Percentiles rank a stretch among this genome's conserved stretches.
phyloP scores from a whole-genome alignment of 2,329 filamentous ascomycete species.

The Aspergillus ustus region DNA sequence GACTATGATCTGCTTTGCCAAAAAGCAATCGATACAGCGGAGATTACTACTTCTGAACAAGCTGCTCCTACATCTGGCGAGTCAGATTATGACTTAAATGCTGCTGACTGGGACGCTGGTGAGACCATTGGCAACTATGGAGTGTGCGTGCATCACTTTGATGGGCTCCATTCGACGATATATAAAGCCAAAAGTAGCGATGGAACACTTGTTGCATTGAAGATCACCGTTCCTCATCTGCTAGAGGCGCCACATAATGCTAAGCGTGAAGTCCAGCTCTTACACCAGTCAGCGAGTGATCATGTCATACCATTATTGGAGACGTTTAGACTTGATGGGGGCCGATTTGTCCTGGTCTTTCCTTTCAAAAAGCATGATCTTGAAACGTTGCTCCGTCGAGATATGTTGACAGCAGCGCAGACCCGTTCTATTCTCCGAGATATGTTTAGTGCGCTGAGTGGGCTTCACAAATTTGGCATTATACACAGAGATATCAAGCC shows the following conservation, averaged over 20 bases:
- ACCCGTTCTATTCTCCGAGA: constrained; percentile 62
- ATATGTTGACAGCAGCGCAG: constrained; percentile 46
- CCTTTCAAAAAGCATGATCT: constrained; percentile 81
- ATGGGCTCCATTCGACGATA: constrained; percentile 81
- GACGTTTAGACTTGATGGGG: constrained; percentile 70
- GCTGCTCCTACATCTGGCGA: constrained; percentile 27
- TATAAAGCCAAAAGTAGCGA: constrained; percentile 66
- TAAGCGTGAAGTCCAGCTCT: constrained; percentile 75
- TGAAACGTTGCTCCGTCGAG: constrained; percentile 64
- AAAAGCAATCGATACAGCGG: constrained; percentile 41
- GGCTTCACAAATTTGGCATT: constrained; percentile 75
- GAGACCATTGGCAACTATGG: constrained; percentile 59
- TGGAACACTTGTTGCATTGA: constrained; percentile 69
- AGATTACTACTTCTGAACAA: constrained; percentile 27
- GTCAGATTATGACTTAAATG: constrained; percentile 25
- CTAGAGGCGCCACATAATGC: constrained; percentile 83
- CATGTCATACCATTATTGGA: constrained; percentile 72
- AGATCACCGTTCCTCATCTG: constrained; percentile 77
- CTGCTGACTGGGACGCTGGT: constrained; percentile 36
- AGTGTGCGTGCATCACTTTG: constrained; percentile 60
- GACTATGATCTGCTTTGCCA: constrained; percentile 56
- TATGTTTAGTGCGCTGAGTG: constrained; percentile 70
- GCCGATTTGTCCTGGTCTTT: constrained; percentile 78
- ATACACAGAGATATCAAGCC: constrained; percentile 96
- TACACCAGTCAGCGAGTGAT: constrained; percentile 63